phyloP scores from a whole-genome alignment of 1,284 basidiomycete genomes.

The Athelia sp. region DNA sequence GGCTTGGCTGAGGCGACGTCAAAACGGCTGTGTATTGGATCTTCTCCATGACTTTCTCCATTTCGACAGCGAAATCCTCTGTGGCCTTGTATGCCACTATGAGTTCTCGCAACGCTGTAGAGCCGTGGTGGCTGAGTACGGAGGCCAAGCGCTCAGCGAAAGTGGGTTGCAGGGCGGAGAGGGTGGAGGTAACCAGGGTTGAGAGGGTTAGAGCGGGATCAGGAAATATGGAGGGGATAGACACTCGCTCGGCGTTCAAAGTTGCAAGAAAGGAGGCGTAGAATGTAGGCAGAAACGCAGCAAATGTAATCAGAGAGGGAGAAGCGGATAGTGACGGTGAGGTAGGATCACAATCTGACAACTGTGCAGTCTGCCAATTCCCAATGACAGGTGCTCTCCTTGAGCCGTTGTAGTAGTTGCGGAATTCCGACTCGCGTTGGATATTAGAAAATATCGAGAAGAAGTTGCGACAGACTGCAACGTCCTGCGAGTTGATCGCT shows the following conservation, averaged over 20 bases:
- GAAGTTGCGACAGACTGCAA: constrained; percentile 68
- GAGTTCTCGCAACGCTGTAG: constrained; percentile 61
- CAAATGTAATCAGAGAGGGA: constrained; percentile 36
- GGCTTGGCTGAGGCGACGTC: constrained; percentile 17
- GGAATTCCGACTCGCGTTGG: constrained; percentile 85
- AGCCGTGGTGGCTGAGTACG: constrained; percentile 59
- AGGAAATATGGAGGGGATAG: constrained; percentile 79
- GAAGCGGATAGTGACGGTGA: constrained; percentile 17
- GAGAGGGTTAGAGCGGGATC: constrained; percentile 73
- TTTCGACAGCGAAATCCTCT: constrained; percentile 72
- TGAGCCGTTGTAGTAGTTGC: constrained; percentile 89
- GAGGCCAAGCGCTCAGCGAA: constrained; percentile 72
- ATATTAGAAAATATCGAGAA: constrained; percentile 87
- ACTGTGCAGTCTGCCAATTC: constrained; percentile 58
- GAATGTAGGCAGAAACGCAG: constrained; percentile 70
- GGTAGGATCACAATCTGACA: constrained; percentile 44
- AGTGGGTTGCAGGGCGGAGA: constrained; percentile 76
- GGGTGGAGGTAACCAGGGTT: constrained; percentile 73
- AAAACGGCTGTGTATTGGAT: constrained; percentile 41
- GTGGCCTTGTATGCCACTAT: constrained; percentile 69
- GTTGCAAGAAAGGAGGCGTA: constrained; percentile 64
- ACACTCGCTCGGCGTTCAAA: constrained; percentile 66
- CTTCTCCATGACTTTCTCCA: constrained; percentile 76
- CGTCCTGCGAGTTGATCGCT: constrained; percentile 74
- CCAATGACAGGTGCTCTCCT: constrained; percentile 60